Evolutionary conservation across 2,329 filamentous ascomycete species (phyloP), one percentile per base, ranked within the genome.

Genomic region (Diplodia sapinea): DNA sequence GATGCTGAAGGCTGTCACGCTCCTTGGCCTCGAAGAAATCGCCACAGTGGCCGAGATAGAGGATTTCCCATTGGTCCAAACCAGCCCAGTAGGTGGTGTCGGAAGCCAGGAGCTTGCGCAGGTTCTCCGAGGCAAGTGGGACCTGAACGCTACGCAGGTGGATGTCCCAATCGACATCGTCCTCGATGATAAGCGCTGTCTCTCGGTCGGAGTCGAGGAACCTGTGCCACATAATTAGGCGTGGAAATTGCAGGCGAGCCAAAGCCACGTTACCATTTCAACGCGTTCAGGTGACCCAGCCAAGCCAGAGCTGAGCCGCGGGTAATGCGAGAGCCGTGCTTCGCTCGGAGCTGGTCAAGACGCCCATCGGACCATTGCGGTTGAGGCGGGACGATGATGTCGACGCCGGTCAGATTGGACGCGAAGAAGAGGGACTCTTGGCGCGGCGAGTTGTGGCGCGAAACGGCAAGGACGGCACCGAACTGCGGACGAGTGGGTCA

Each of bases 41-140:
- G 68, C 77, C 76, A 73, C 79, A 81, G 72, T 80, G 79, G 68
- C 79, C 78, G 17, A 80, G 75, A 69, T 79, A 79, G 63, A 81
- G 74, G 33, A 80, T 68, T 36, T 80, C 77, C 78, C 79, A 81
- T 33, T 69, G 51, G 26, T 65, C 52, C 4, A 72, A 61, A 38
- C 71, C 69, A 38, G 74, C 72, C 76, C 77, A 81, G 72, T 77
- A 79, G 70, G 73, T 75, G 70, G 70, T 67, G 66, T 70, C 72
- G 40, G 62, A 64, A 50, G 38, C 62, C 56, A 77, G 50, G n/a
- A 79, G 71, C 4, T 70, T 68, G 31, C 75, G 74, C 31, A 77
- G 68, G 6, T 74, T 74, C 23, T 72, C 69, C 7, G 77, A 75
- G 0, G 75, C 72, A 26, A 73, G 69, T 17, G 76, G 77, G 40